Conservation (phyloP, 805 yeast species). For the Candida xiaguanensis region DNA sequence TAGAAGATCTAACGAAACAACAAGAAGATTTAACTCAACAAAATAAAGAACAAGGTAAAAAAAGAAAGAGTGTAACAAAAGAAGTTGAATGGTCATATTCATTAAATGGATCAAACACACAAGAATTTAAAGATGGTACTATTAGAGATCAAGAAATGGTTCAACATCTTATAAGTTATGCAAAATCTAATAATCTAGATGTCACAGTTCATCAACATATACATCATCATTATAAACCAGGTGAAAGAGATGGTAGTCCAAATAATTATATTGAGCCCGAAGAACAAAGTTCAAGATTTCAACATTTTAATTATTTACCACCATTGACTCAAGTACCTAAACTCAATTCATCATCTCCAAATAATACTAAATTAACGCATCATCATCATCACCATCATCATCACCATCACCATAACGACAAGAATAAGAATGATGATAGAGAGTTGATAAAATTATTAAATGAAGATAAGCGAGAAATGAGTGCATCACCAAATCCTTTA, state of each 20-base stretch:
- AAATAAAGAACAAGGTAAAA: neutral
- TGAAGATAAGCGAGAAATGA: constrained; percentile 9
- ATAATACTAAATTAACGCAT: constrained; percentile 15
- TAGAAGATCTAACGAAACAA: constrained; percentile 8
- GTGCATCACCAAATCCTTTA: constrained; percentile 16
- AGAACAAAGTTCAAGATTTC: constrained; percentile 52
- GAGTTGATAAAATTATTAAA: constrained; percentile 46
- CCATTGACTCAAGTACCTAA: constrained; percentile 70
- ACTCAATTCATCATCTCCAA: constrained; percentile 52
- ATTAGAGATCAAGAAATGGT: constrained; percentile 54
- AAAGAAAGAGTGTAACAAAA: neutral
- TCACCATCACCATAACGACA: constrained; percentile 18
- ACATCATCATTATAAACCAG: constrained; percentile 60
- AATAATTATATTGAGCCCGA: constrained; percentile 40
- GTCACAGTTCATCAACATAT: constrained; percentile 82
- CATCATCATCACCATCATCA: constrained; percentile 31
- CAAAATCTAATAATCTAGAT: constrained; percentile 52
- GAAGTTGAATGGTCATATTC: constrained; percentile 63
- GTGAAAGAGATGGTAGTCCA: constrained; percentile 5
- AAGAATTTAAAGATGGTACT: constrained; percentile 38
- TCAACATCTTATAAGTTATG: constrained; percentile 55
- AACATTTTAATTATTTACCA: constrained; percentile 73
- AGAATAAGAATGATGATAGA: constrained; percentile 21
- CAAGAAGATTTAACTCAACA: constrained; percentile 9
- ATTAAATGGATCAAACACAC: constrained; percentile 37